Base-by-base conservation (phyloP, 2,329 filamentous ascomycete species). In the Pyrenochaeta sp. region DNA sequence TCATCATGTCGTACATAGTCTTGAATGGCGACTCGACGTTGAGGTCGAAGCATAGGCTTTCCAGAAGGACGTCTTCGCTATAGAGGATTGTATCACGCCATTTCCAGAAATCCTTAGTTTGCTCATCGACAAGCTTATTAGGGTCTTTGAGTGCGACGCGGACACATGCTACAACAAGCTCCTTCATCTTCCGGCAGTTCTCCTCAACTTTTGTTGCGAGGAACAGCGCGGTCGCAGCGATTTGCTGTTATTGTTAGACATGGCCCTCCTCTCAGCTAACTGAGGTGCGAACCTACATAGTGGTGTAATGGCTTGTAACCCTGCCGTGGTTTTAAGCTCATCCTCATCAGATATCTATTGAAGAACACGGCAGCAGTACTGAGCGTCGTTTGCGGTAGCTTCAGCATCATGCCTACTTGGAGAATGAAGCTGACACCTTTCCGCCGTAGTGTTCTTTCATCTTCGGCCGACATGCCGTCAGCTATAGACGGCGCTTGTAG, bases 391-490 rank as follows among this genome's bases (percentile, higher is more conserved):
- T 97, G 93, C 12, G 94, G 94, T 49, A 98, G 82, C 75, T 96
- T 94, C 51, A 98, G 86, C 82, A 97, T 88, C 66, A 96, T 92
- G 64, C 94, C 95, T 44, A 94, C 92, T 77, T 97, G 93, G 62
- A 92, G 90, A 71, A 99, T 96, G 79, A 99, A 99, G 77, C 97
- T 96, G 73, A 97, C 90, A 46, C 95, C 94, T 77, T 98, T 98
- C 59, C 91, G 90, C 54, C 95, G 88, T 57, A 91, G 85, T 64
- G 90, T 85, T 61, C 92, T 85, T 80, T 98, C 95, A 73, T 95
- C 89, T 30, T 88, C 86, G 3, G 88, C 84, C 8, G 87, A 77
- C 74, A 98, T 86, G 24, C 94, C 94, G 66, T 97, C 91, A 13
- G 93, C 79, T 58, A 96, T 89, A 51, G 92, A 95, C 0, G 95